These are phyloP conservation scores for Gnetum montanum DNA, from an alignment of 75 land plant genomes.

Conservation along the genomic window DNA sequence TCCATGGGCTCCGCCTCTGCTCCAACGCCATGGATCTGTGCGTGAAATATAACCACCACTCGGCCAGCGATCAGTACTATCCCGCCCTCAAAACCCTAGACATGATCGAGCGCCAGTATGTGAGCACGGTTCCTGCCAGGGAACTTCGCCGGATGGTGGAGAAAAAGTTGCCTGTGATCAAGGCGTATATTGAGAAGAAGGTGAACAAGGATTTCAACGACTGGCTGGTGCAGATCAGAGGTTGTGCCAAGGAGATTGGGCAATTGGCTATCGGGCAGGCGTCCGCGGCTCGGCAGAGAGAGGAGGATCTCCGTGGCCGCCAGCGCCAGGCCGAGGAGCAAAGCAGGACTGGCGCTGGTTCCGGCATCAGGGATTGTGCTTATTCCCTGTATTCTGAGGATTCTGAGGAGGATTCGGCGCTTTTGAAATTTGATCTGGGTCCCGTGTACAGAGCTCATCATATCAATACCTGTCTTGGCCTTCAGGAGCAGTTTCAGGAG, in stretches of 20 bases:
- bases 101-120: slow-evolving; percentile 41
- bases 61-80: slow-evolving; percentile 44
- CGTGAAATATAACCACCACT: slow-evolving; percentile 49
- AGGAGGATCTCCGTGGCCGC: slow-evolving; percentile 77
- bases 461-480: slow-evolving; percentile 81
- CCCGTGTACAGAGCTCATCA: slow-evolving; percentile 89
- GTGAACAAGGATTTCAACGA: slow-evolving; percentile 77
- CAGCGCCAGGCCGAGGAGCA: slow-evolving; percentile 91
- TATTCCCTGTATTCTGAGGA: slow-evolving; percentile 68
- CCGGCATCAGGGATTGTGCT: slow-evolving; percentile 62
- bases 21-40: slow-evolving; percentile 44
- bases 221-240: slow-evolving; percentile 89
- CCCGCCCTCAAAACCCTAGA: slow-evolving; percentile 71
- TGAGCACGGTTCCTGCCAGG: slow-evolving; percentile 37
- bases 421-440: slow-evolving; percentile 58
- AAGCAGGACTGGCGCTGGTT: no score
- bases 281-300: slow-evolving; percentile 79
- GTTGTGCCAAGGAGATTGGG: slow-evolving; percentile 62
- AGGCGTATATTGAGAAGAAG: slow-evolving; percentile 53
- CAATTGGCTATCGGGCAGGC: slow-evolving; percentile 92
- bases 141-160: slow-evolving; percentile 57
- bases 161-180: slow-evolving; percentile 54
- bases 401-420: slow-evolving; percentile 26
- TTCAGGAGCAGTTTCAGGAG: slow-evolving; percentile 66
- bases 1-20: slow-evolving; percentile 42